Base-by-base conservation (phyloP, 257 asterid genomes). In the Asclepias syriaca region DNA sequence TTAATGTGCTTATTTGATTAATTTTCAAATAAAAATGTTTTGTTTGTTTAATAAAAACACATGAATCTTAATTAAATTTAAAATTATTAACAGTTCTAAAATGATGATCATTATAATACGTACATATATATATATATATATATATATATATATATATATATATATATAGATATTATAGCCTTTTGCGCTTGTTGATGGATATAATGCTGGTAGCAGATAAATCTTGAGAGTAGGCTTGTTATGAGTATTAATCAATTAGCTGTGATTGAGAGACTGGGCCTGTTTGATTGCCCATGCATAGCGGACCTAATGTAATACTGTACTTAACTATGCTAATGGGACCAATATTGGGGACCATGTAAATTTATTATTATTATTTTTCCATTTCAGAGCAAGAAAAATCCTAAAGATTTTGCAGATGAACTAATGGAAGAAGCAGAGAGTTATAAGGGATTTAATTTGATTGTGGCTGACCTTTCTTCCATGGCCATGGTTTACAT, bases 401-500 rank as follows among this genome's bases (percentile, higher is more conserved):
- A 80, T 72, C 92, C 97, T 11, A 69, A 66, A 69, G 98, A 85
- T 64, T 93, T 89, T 73, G 88, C 86, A 0, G 86, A 85, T 71
- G 89, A 89, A 71, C 80, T 93, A 3, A 66, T 51, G 69, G 80
- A 68, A 43, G 97, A 93, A 79, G 87, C 72, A 14, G 80, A 76
- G 10, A 60, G 70, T 32, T 91, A 84, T 64, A 81, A 76, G 56
- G 98, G 98, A 18, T 91, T 91, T 76, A 93, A 93, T 74, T 83
- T 93, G 53, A 81, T 91, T 37, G 84, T 87, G 10, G 96, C 90
- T 63, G 97, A 93, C 83, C 74, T 91, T 72, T 65, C 81, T 74
- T 81, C 90, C 21, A 84, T 85, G 94, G 81, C 75, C 75, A 91
- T 91, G 98, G 68, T 86, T 66, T 93, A 89, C 73, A 81, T 93